phyloP scores from a whole-genome alignment of 2,329 filamentous ascomycete species.

The Cyclaneusma minus region DNA sequence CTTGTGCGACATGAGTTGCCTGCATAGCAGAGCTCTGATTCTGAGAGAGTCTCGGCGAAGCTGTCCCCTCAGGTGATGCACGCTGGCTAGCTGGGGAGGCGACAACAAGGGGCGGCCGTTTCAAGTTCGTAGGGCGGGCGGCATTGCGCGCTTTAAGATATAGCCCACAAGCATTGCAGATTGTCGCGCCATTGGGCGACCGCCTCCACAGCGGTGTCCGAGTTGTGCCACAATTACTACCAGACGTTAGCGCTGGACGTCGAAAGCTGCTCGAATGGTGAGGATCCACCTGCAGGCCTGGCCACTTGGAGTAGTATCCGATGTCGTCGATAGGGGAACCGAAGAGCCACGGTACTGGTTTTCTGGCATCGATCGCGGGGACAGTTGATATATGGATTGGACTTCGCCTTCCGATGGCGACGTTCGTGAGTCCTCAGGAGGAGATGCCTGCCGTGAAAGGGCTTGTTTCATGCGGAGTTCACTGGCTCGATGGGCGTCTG shows the following conservation, averaged over 20 bases:
- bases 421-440: background rate
- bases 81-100: slow-evolving; percentile 10
- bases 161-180: slow-evolving; percentile 93
- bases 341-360: slow-evolving; percentile 1
- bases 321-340: slow-evolving; percentile 1
- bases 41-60: slow-evolving; percentile 18
- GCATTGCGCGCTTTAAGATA: slow-evolving; percentile 91
- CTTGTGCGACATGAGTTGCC: slow-evolving; percentile 66
- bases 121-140: slow-evolving; percentile 76
- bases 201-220: slow-evolving; percentile 89
- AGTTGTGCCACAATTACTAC: slow-evolving; percentile 87
- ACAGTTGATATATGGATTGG: background rate
- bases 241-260: slow-evolving; percentile 6
- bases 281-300: slow-evolving; percentile 55
- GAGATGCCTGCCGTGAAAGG: background rate
- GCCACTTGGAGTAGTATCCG: slow-evolving; percentile 27
- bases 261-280: background rate
- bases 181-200: slow-evolving; percentile 82
- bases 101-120: slow-evolving; percentile 49
- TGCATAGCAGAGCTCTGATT: slow-evolving; percentile 21
- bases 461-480: background rate
- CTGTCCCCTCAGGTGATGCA: slow-evolving; percentile 12
- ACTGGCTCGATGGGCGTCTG: too few species aligned
- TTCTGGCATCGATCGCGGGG: slow-evolving; percentile 1
- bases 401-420: background rate